Evolutionary conservation across 768 basidiomycete genomes (phyloP), one percentile per base, ranked within the genome.

Genomic region (Multifurca ochricompacta): DNA sequence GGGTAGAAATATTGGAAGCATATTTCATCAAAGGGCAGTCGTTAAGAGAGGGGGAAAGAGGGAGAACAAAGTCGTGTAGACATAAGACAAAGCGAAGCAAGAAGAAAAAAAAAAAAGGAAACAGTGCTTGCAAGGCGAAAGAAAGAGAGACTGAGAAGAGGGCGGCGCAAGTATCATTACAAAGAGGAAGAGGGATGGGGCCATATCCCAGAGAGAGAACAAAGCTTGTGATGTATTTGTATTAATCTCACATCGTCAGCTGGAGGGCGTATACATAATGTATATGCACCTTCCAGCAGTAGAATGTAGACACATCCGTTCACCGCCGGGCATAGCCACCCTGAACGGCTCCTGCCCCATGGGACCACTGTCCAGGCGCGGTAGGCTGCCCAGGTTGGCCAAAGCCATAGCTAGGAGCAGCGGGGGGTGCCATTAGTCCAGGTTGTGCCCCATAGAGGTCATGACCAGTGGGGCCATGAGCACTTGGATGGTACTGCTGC

Each of bases 281-380:
- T 21, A 18, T 27, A n/a, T n/a, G n/a, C n/a, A n/a, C n/a, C n/a
- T n/a, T n/a, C 28, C 30, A 45, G 44, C 13, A 27, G 30, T 34
- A 30, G 18, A 32, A 39, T 21, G 36, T 14, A 45, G 7, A 25
- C 11, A 48, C 23, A 39, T n/a, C n/a, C 44, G 25, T 47, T 61
- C 60, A 59, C 48, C 60, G 59, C 54, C 58, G 45, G 16, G 53
- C n/a, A 32, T 61, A 61, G 27, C 60, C 59, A 39, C 60, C 58
- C 54, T 61, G 60, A 19, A 61, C 60, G 11, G 57, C 27, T 16
- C 59, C 59, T 27, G 35, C 57, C 13, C 60, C 52, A 19, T 61
- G 60, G 39, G 55, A 58, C 60, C 58, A 61, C 32, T 60, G 58
- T n/a, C 57, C 52, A 6, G 58, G 53, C 16, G 57, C 46, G 27